These are phyloP conservation scores for Ochromonadaceae sp. DNA, from an alignment of 352 stramenopile species.

Conservation along the genomic window DNA sequence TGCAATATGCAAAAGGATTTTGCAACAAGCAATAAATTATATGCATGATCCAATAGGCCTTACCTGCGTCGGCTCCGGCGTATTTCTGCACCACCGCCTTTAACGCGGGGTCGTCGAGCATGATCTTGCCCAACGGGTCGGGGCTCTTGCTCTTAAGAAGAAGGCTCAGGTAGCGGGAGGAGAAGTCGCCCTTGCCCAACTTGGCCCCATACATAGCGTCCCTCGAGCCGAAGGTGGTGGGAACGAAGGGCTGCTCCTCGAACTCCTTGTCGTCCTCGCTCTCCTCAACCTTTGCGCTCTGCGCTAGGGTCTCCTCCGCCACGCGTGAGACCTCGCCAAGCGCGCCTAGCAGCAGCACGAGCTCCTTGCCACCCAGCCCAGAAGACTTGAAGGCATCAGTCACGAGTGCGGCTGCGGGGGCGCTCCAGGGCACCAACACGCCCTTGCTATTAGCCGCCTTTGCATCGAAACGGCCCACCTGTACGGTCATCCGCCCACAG, in stretches of 20 bases:
- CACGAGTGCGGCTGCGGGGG: neutral
- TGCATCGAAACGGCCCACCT: constrained; percentile 24
- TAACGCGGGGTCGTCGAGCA: neutral
- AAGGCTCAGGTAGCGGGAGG: neutral
- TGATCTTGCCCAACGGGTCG: neutral
- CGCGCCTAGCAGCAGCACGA: neutral
- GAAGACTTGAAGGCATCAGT: neutral
- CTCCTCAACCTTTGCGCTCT: too few species aligned
- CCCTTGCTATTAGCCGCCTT: neutral
- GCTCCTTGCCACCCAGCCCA: neutral
- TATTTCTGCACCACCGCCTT: neutral
- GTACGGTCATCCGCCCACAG: constrained; percentile 24
- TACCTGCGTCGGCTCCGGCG: neutral
- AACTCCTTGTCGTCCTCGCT: neutral
- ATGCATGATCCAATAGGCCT: too few species aligned
- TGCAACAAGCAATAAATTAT: too few species aligned
- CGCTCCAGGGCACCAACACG: neutral
- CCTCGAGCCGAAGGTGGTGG: neutral
- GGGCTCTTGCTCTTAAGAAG: neutral
- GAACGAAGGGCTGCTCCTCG: neutral
- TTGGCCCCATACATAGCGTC: neutral
- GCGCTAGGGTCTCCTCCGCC: neutral
- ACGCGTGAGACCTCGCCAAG: neutral
- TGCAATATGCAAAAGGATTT: too few species aligned
- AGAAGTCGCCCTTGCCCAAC: neutral